These are phyloP conservation scores for Pythium myriotylum DNA, from an alignment of 352 stramenopile genomes.

Conservation along the genomic window DNA sequence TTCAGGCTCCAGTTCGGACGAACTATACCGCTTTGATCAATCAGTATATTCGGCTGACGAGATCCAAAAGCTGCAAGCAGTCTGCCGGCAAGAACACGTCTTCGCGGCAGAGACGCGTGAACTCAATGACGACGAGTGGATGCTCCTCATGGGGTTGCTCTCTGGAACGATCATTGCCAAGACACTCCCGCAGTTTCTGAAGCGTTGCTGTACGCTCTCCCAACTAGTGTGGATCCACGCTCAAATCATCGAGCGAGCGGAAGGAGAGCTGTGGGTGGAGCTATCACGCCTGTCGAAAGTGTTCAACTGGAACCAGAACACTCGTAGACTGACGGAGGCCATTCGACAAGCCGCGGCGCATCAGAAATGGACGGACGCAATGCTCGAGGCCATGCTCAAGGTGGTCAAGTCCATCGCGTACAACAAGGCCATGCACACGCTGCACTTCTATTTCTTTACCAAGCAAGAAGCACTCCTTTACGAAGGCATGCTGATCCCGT, in stretches of 20 bases:
- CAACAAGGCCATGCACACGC: neutral
- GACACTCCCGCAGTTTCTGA: slow-evolving; percentile 17
- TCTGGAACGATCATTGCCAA: slow-evolving; percentile 2
- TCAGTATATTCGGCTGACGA: neutral
- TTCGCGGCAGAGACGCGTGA: slow-evolving; percentile 2
- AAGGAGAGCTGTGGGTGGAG: slow-evolving; percentile 10
- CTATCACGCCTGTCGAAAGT: slow-evolving; percentile 2
- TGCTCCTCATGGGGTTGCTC: slow-evolving; percentile 10
- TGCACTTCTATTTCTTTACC: slow-evolving; percentile 20
- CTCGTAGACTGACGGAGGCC: neutral
- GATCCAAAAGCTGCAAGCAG: neutral
- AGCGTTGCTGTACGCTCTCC: slow-evolving; percentile 12
- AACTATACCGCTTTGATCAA: slow-evolving; percentile 6
- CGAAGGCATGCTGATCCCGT: slow-evolving; percentile 9
- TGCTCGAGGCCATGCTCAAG: neutral
- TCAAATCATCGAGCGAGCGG: neutral
- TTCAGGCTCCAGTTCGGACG: too few relatives aligned
- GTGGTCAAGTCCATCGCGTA: slow-evolving; percentile 12
- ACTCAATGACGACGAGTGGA: slow-evolving; percentile 14
- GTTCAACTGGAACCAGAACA: slow-evolving; percentile 10
- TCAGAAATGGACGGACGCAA: slow-evolving; percentile 1
- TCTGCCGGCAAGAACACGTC: neutral
- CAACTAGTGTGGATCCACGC: slow-evolving; percentile 12
- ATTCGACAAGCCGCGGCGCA: neutral
- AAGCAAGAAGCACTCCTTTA: neutral